Percentiles rank a stretch among this genome's conserved stretches.
Conservation (phyloP, 75 land plant genomes). For the Cryptomeria japonica region DNA sequence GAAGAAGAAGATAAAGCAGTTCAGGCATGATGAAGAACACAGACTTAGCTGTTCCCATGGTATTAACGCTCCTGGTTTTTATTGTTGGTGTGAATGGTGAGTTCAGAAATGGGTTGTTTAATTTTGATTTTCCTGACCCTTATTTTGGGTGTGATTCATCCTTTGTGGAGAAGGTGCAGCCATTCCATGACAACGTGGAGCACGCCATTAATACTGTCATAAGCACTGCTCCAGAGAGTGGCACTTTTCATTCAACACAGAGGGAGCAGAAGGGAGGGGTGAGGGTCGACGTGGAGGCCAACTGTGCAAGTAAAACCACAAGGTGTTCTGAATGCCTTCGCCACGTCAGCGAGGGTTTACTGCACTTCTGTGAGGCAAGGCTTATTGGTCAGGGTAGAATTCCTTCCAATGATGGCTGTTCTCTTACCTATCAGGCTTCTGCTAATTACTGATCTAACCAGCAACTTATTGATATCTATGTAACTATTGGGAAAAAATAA, state of each 20-base stretch:
- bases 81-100: not conserved
- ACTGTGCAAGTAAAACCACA: conserved; percentile 4
- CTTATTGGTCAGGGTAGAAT: not conserved
- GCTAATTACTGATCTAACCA: not conserved
- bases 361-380: conserved; percentile 9
- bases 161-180: not conserved
- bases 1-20: not conserved
- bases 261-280: conserved; percentile 5
- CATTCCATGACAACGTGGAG: conserved; percentile 14
- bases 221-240: conserved; percentile 10
- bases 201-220: conserved; percentile 4
- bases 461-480: too few relatives aligned
- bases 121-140: not conserved
- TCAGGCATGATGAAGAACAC: not conserved
- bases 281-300: conserved; percentile 8
- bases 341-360: conserved; percentile 6
- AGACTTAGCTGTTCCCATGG: not conserved
- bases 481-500: not conserved
- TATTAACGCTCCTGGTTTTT: not conserved
- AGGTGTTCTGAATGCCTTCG: conserved; percentile 9
- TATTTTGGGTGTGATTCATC: conserved; percentile 8
- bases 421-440: conserved; percentile 11
- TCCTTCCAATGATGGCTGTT: conserved; percentile 14
- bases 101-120: not conserved
- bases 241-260: conserved; percentile 4